Evolutionary conservation across 106 monocot genomes (phyloP), one percentile per base, ranked within the genome.

Genomic region (Acorus gramineus): DNA sequence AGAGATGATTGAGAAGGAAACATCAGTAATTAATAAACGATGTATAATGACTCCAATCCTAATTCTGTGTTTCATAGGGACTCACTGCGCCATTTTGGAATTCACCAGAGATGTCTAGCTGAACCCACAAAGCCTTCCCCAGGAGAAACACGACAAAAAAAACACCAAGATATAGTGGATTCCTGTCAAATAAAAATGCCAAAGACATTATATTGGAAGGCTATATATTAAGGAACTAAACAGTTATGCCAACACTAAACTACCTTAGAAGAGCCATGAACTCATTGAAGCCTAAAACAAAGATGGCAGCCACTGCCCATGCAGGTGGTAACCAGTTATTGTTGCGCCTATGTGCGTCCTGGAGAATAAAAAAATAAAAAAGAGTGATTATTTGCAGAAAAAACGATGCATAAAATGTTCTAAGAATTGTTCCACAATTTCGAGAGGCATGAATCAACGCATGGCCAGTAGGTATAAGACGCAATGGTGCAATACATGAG

Each of bases 301-400:
- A 43, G 48, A 96, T 96, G 44, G 81, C 87, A 50, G 73, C 79
- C 52, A 96, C 81, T 12, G 96, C 91, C 96, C 91, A 96, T 46
- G 96, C 90, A 61, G 96, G 96, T 45, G 96, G 96, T 52, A 96
- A 61, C 90, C 84, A 83, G 81, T 85, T 96, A 73, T 88, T 96
- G 69, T 88, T 96, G 10, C 87, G 71, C 73, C 71, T 96, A 46
- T 85, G 74, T 12, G 96, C 96, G 75, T 96, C 96, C 96, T 96
- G 72, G 47, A 47, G 63, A 11, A 11, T 5, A 11, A n/a, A 11
- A 44, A 42, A 44, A 44, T 44, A 3, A 55, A 5, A 8, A 13
- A 46, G 3, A 55, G 66, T 46, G 43, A 54, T 13, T 53, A n/a
- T 43, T 53, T 7, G 14, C n/a, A 57, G 5, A 48, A 49, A 57